Evolutionary conservation across 2,329 filamentous ascomycete genomes (phyloP), one percentile per base, ranked within the genome.

Genomic region (Alternaria sp.): DNA sequence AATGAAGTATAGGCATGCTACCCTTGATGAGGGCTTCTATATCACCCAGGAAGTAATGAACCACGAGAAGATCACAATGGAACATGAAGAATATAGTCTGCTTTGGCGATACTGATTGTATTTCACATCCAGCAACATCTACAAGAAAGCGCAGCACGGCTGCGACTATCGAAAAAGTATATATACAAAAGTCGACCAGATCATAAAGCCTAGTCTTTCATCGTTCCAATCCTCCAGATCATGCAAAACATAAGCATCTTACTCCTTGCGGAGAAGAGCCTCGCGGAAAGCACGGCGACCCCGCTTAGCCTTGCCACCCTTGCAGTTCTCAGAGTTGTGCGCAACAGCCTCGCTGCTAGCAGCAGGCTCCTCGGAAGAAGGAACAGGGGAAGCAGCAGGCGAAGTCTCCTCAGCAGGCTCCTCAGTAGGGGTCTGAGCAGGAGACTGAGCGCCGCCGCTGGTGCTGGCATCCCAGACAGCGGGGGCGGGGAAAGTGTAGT

Each of bases 401-500:
- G n/a, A 17, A 6, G 15, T 17, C n/a, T 40, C 36, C 36, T 40
- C 36, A 17, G 36, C n/a, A 11, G 36, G 36, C 36, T 40, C n/a
- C 36, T 40, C 17, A 5, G 25, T 32, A 23, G 49, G 13, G 13
- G 19, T 17, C 15, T 36, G 12, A 28, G 28, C 32, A 36, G 58
- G 44, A 46, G 49, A 23, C 21, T 32, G 21, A 9, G 51, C 32
- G n/a, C 40, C 45, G 15, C 49, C 19, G 50, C 49, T 36, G 44
- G 30, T 60, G 26, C 64, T 66, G 46, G 60, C 61, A 51, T 58
- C 58, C 63, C 63, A 71, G 28, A 71, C 68, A 50, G 66, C 57
- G 3, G 62, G 71, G 21, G 67, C 67, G 15, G 65, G 68, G 46
- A 69, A 66, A 5, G 69, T 64, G 66, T 67, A 72, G 8, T 61